Evolutionary conservation across 768 basidiomycete species (phyloP).

Genomic region (Cystofilobasidium macerans): DNA sequence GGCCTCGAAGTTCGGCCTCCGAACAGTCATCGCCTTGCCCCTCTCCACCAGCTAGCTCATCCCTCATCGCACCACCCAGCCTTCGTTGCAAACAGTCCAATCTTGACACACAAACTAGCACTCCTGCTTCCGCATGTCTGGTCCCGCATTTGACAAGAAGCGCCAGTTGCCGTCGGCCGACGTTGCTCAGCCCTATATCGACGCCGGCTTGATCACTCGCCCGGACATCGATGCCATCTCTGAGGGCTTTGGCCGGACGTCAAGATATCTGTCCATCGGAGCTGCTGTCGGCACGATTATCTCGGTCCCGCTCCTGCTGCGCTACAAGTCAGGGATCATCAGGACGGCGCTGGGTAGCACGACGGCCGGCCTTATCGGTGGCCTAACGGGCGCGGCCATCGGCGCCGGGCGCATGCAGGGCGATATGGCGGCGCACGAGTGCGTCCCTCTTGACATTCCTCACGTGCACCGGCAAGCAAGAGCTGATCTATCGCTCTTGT

Average conservation of each 20-base stretch:
- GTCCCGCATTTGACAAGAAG: neutral
- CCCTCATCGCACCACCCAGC: no score
- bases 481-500: neutral
- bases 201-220: neutral
- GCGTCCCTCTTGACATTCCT: neutral
- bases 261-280: neutral
- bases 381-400: neutral
- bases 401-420: neutral
- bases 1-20: no score
- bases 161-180: neutral
- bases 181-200: neutral
- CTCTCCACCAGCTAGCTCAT: no score
- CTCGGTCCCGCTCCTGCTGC: neutral
- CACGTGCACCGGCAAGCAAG: neutral
- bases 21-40: no score
- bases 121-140: neutral
- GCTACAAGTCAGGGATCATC: neutral
- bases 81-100: neutral
- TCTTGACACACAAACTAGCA: neutral
- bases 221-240: neutral
- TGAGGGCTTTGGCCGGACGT: neutral
- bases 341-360: neutral
- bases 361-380: neutral
- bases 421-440: neutral
- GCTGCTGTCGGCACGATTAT: neutral